Base-by-base conservation (phyloP, 768 basidiomycete genomes). In the Auriscalpium orientale region DNA sequence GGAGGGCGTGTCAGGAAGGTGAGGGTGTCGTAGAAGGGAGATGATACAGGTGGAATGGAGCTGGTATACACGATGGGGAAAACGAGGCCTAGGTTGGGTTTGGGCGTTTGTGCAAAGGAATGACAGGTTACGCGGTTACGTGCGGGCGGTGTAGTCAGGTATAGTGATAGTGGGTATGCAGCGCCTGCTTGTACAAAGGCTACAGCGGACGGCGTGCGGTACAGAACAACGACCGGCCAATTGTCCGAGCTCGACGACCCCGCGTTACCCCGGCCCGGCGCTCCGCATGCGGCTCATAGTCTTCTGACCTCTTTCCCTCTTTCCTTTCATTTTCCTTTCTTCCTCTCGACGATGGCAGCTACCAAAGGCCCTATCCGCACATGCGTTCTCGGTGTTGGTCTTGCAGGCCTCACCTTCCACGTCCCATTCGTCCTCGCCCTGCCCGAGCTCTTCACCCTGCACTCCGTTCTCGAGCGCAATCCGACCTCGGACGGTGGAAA, bases 371-470 rank as follows among this genome's bases (percentile, higher is more conserved):
- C 85, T 18, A 84, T 91, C 64, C 77, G 76, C 40, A 82, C 84
- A 22, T 86, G 88, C 62, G 81, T 89, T 7, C 73, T 91, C 3
- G 89, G 66, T 21, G 83, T 87, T 37, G 91, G 90, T 43, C 81
- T 91, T 57, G 78, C 84, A 18, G 85, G 85, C 37, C 72, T 85
- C 43, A 87, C 86, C 3, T 92, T 94, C 71, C 91, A 94, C 68
- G 64, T 85, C 55, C 91, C 91, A 0, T 87, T 91, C 68, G 72
- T 94, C 55, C 79, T 85, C 54, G 81, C 87, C 3, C 75, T 87
- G 18, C 85, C 89, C 0, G 73, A 86, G 22, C 70, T 81, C 49
- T 91, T 90, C 74, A 79, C 71, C 9, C 79, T 92, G 37, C 76
- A 84, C 61, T 79, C 88, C n/a, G 84, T 91, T 49, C 74, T 91